Conservation (phyloP, 2,329 filamentous ascomycete genomes). For the Thermothelomyces thermophilus region DNA sequence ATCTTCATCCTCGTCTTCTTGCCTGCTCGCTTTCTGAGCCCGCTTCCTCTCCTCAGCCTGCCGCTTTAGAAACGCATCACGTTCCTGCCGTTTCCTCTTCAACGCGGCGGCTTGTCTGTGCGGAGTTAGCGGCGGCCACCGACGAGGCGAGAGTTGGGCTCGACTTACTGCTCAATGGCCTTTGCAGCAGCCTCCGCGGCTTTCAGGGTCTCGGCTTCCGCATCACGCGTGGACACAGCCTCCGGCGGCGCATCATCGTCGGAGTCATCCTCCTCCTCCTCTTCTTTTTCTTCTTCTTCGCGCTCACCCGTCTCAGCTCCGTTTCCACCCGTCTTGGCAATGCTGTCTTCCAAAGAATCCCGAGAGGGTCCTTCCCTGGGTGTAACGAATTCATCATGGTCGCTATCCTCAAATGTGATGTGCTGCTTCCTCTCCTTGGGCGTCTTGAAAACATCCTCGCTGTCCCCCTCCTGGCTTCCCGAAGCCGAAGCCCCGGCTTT, state of each 20-base stretch:
- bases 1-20: slow-evolving; percentile 23
- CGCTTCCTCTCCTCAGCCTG: slow-evolving; percentile 47
- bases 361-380: slow-evolving; percentile 25
- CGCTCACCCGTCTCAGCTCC: slow-evolving; percentile 20
- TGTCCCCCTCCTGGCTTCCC: slow-evolving; percentile 17
- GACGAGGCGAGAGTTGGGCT: not conserved
- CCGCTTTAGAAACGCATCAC: slow-evolving; percentile 47
- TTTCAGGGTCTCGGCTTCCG: slow-evolving; percentile 41
- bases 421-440: slow-evolving; percentile 25
- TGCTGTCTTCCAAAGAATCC: slow-evolving; percentile 21
- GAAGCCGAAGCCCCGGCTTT: slow-evolving; percentile 4
- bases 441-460: slow-evolving; percentile 23
- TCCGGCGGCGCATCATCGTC: slow-evolving; percentile 53
- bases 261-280: slow-evolving; percentile 36
- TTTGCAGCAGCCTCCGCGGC: slow-evolving; percentile 42
- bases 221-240: slow-evolving; percentile 48
- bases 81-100: slow-evolving; percentile 51
- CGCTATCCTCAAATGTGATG: slow-evolving; percentile 29
- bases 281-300: slow-evolving; percentile 38
- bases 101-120: slow-evolving; percentile 43
- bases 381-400: slow-evolving; percentile 29
- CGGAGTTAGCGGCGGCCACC: not conserved
- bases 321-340: not conserved
- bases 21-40: slow-evolving; percentile 16
- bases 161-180: slow-evolving; percentile 45